phyloP scores from a whole-genome alignment of 164 flowering plant species.

The Brasenia schreberi region DNA sequence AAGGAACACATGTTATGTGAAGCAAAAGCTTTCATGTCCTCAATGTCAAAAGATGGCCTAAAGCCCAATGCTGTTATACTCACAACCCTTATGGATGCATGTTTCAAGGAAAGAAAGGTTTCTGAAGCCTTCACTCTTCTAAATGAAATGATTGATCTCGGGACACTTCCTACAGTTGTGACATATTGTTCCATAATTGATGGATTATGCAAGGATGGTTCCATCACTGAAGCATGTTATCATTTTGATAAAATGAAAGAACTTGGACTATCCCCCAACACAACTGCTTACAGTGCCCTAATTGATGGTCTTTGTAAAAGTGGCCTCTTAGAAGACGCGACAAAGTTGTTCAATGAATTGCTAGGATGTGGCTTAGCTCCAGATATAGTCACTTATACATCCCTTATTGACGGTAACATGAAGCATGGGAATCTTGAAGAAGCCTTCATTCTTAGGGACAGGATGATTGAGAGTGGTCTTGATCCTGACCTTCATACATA shows the following conservation, averaged over 20 bases:
- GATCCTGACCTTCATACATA: slow-evolving; percentile 64
- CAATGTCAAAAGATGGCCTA: slow-evolving; percentile 38
- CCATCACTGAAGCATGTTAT: slow-evolving; percentile 41
- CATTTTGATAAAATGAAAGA: slow-evolving; percentile 37
- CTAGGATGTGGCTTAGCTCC: slow-evolving; percentile 34
- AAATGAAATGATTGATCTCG: slow-evolving; percentile 41
- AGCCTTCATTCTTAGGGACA: slow-evolving; percentile 37
- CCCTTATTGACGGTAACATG: slow-evolving; percentile 59
- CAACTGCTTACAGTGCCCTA: slow-evolving; percentile 52
- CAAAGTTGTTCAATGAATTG: slow-evolving; percentile 50
- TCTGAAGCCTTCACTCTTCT: slow-evolving; percentile 43
- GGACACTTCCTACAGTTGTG: slow-evolving; percentile 40
- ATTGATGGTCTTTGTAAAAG: slow-evolving; percentile 65
- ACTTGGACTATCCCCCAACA: slow-evolving; percentile 42
- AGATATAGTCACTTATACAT: slow-evolving; percentile 53
- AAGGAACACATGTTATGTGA: slow-evolving; percentile 40
- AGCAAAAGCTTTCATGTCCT: slow-evolving; percentile 27
- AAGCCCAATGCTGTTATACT: slow-evolving; percentile 38
- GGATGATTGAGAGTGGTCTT: slow-evolving; percentile 45
- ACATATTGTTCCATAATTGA: slow-evolving; percentile 62
- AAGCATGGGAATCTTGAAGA: slow-evolving; percentile 53
- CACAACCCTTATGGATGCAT: slow-evolving; percentile 58
- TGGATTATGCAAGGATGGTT: slow-evolving; percentile 65
- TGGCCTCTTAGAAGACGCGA: slow-evolving; percentile 39
- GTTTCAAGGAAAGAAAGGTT: slow-evolving; percentile 51